Evolutionary conservation across 2,329 filamentous ascomycete genomes (phyloP), one percentile per base, ranked within the genome.

Genomic region (Lecanicillium sp.): DNA sequence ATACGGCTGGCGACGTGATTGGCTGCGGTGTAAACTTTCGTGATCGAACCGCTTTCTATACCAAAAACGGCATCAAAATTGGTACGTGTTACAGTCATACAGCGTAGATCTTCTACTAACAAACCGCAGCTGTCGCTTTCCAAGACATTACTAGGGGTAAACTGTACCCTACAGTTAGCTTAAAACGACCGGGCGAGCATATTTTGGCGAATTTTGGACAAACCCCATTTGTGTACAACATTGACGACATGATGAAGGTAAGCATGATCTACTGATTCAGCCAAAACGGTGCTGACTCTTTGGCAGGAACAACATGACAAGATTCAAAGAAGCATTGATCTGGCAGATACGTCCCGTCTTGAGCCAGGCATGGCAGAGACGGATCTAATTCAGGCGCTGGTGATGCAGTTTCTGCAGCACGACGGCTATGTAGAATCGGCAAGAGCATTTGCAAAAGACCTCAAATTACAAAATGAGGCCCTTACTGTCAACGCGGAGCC

Each of bases 341-440:
- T 54, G 31, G 67, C 74, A 41, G 73, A 72, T 47, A 73, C 81
- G n/a, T 67, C 73, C 19, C 67, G 58, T 16, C 63, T 92, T 6
- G 74, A 78, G 25, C 75, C 78, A 3, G 70, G 71, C 3, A 65
- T 85, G 45, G 77, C 74, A 44, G 90, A 95, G 59, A 81, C 78
- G 2, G 71, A 83, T 18, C 71, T 96, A 34, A 78, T 95, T 28
- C 88, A 95, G 55, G 76, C 84, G 49, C 67, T 96, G 41, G 73
- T 80, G 14, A 72, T 88, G 29, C 89, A 95, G 60, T 96, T 94
- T 49, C 67, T 98, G 12, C 85, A 89, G 28, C 90, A 96, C 50
- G 92, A 96, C 52, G 92, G 92, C 43, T 96, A 95, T 49, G 83
- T 95, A 7, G 90, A 95, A 48, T 95, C 90, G 0, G 89, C 89